These are phyloP conservation scores for Saccharomycopsis malanga DNA, from an alignment of 805 yeast species.

Conservation along the genomic window DNA sequence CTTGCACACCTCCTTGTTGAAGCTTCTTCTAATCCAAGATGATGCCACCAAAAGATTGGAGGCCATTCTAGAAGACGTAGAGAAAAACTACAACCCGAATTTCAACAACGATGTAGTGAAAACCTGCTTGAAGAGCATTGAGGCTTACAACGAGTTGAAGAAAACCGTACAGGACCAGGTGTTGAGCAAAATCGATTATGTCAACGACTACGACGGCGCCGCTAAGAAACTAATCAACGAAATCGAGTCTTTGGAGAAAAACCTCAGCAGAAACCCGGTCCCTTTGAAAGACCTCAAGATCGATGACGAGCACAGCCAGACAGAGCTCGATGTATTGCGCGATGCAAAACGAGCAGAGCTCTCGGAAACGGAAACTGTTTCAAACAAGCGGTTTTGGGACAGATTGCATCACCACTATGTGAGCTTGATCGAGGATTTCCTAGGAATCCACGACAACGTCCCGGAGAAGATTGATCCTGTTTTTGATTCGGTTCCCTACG, in stretches of 20 bases:
- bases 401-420: slow-evolving; percentile 4
- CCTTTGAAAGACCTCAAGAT: slow-evolving; percentile 9
- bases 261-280: slow-evolving; percentile 7
- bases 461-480: slow-evolving; percentile 7
- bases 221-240: slow-evolving; percentile 3
- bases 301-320: slow-evolving; percentile 10
- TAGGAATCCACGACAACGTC: slow-evolving; percentile 20
- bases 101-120: slow-evolving; percentile 72
- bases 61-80: slow-evolving; percentile 37
- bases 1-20: slow-evolving; percentile 17
- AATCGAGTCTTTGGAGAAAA: slow-evolving; percentile 8
- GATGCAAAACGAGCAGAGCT: slow-evolving; percentile 9
- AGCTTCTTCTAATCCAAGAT: slow-evolving; percentile 15
- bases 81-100: slow-evolving; percentile 60
- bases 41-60: slow-evolving; percentile 34
- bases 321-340: slow-evolving; percentile 1
- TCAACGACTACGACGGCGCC: slow-evolving; percentile 17
- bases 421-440: slow-evolving; percentile 15
- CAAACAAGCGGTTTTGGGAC: background rate
- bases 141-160: slow-evolving; percentile 33
- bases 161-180: slow-evolving; percentile 17
- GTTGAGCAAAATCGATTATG: slow-evolving; percentile 20
- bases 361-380: background rate
- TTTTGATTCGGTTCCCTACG: slow-evolving; percentile 8
- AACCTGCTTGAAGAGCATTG: slow-evolving; percentile 45